A percentile compares a stretch with the other conserved stretches of the same genome.
These are phyloP conservation scores for Phytophthora pluvialis DNA, from an alignment of 352 stramenopile species.

Conservation along the genomic window DNA sequence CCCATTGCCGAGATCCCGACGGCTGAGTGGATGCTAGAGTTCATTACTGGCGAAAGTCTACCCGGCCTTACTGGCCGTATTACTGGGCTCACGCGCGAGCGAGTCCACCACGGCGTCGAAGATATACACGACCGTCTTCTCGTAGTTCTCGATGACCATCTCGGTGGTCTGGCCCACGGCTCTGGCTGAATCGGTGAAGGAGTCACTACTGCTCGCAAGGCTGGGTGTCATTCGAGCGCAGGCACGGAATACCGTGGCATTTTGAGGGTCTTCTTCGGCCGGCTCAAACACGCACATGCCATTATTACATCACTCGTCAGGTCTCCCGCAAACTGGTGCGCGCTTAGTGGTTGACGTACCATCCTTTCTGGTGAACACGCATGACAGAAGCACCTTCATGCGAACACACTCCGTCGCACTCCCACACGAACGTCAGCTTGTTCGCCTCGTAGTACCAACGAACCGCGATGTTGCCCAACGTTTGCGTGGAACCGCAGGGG, in stretches of 20 bases:
- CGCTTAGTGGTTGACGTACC: slow-evolving; percentile 30
- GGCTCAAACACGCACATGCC: slow-evolving; percentile 59
- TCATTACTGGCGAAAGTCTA: background rate
- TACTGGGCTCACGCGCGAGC: slow-evolving; percentile 15
- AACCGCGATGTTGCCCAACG: slow-evolving; percentile 52
- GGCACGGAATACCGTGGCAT: slow-evolving; percentile 52
- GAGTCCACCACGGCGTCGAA: slow-evolving; percentile 43
- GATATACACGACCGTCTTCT: slow-evolving; percentile 45
- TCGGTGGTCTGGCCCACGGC: slow-evolving; percentile 50
- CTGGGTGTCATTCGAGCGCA: slow-evolving; percentile 55
- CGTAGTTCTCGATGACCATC: slow-evolving; percentile 44
- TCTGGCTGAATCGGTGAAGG: slow-evolving; percentile 34
- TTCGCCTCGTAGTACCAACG: slow-evolving; percentile 50
- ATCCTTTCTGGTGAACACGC: slow-evolving; percentile 59
- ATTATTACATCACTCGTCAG: slow-evolving; percentile 3
- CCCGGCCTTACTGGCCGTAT: background rate
- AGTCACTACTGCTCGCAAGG: slow-evolving; percentile 22
- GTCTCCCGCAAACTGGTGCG: background rate
- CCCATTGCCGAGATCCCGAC: too few species aligned
- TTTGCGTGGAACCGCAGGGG: slow-evolving; percentile 34
- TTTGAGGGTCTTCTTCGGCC: slow-evolving; percentile 38
- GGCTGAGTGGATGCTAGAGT: too few species aligned
- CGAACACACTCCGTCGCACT: slow-evolving; percentile 43
- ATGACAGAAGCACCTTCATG: slow-evolving; percentile 27
- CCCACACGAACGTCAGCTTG: slow-evolving; percentile 58